Evolutionary conservation across 1,139 yeast genomes (phyloP).

Genomic region (Wickerhamiella infanticola): DNA sequence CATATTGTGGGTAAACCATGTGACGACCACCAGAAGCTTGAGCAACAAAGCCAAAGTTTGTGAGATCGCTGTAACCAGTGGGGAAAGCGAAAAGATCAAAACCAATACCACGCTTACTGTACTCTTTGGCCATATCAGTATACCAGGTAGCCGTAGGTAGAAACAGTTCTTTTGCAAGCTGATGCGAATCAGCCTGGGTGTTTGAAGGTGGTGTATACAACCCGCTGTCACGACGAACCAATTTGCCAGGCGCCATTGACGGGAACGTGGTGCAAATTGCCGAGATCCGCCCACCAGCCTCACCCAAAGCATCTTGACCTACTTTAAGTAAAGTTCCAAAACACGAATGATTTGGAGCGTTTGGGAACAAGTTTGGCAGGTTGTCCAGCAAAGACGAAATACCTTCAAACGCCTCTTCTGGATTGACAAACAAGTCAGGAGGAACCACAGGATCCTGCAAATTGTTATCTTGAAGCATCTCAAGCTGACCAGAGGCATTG

Average conservation of each 20-base stretch:
- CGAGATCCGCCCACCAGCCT: conserved; percentile 52
- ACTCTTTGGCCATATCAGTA: conserved; percentile 42
- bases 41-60: conserved; percentile 55
- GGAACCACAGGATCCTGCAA: conserved; percentile 75
- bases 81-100: conserved; percentile 64
- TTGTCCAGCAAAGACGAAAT: conserved; percentile 55
- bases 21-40: conserved; percentile 59
- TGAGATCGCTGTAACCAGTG: conserved; percentile 51
- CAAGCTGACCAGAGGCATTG: conserved; percentile 27
- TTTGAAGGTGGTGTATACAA: neutral
- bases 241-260: conserved; percentile 71
- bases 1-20: conserved; percentile 52
- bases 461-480: conserved; percentile 55
- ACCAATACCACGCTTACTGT: conserved; percentile 48
- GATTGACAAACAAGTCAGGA: conserved; percentile 69
- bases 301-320: conserved; percentile 48
- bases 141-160: conserved; percentile 51
- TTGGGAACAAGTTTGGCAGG: conserved; percentile 36
- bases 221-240: conserved; percentile 34
- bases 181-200: conserved; percentile 12
- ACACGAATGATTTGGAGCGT: conserved; percentile 42
- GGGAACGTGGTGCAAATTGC: conserved; percentile 58
- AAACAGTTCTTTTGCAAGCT: conserved; percentile 44
- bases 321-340: conserved; percentile 67
- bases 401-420: conserved; percentile 43